Conservation (phyloP, 2,329 filamentous ascomycete species). For the Hansfordia pulvinata region DNA sequence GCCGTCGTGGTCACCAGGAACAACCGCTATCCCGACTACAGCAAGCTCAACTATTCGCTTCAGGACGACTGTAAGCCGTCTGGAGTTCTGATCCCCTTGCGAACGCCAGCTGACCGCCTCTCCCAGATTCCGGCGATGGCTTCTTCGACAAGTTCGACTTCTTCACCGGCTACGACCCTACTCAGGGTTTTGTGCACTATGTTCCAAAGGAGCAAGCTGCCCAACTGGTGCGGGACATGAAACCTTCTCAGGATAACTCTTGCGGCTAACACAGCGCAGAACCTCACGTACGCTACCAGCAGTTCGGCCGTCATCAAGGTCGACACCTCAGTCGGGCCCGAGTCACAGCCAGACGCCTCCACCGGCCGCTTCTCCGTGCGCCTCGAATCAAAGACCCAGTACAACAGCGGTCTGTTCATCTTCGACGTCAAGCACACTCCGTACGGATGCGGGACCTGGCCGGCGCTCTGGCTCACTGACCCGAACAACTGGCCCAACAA, state of each 20-base stretch:
- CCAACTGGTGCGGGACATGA: slow-evolving; percentile 21
- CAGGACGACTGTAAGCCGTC: slow-evolving; percentile 31
- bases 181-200: slow-evolving; percentile 39
- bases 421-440: slow-evolving; percentile 53
- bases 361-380: slow-evolving; percentile 51
- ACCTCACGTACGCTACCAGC: slow-evolving; percentile 46
- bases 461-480: slow-evolving; percentile 53
- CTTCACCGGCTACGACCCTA: slow-evolving; percentile 33
- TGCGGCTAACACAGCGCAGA: slow-evolving; percentile 21
- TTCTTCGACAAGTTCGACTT: slow-evolving; percentile 45
- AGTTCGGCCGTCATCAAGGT: slow-evolving; percentile 43
- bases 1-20: slow-evolving; percentile 26
- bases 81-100: background rate
- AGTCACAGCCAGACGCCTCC: slow-evolving; percentile 32
- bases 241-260: background rate
- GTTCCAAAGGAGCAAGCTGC: slow-evolving; percentile 27
- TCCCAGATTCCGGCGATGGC: slow-evolving; percentile 28
- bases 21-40: slow-evolving; percentile 34
- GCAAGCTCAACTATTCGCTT: slow-evolving; percentile 29
- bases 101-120: slow-evolving; percentile 1
- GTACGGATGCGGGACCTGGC: slow-evolving; percentile 51
- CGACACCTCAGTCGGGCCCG: slow-evolving; percentile 41
- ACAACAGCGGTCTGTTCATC: slow-evolving; percentile 51
- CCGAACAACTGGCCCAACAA: slow-evolving; percentile 45
- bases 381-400: slow-evolving; percentile 44